Percentiles rank a stretch among this genome's conserved stretches.
phyloP scores from a whole-genome alignment of 208 protist species.

The Acanthamoeba polyphaga region DNA sequence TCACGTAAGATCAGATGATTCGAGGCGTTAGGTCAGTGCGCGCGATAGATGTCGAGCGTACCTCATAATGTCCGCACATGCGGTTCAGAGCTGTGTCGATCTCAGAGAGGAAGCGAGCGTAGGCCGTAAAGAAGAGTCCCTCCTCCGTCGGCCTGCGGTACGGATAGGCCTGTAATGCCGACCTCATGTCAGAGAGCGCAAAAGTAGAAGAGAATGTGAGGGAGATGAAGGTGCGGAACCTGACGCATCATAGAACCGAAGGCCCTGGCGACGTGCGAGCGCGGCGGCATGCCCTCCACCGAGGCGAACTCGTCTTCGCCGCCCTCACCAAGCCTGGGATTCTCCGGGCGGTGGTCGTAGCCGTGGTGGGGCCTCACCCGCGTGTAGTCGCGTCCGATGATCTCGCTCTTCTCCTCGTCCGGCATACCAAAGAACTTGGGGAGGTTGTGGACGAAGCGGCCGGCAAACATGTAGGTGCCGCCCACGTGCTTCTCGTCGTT shows the following conservation, averaged over 20 bases:
- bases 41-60: neutral
- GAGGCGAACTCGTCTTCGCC: slow-evolving; percentile 44
- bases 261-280: slow-evolving; percentile 6
- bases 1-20: neutral
- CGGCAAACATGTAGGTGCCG: slow-evolving; percentile 72
- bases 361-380: slow-evolving; percentile 25
- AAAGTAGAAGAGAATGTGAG: too few relatives aligned
- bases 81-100: slow-evolving; percentile 65
- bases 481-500: slow-evolving; percentile 55
- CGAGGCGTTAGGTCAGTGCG: too few relatives aligned
- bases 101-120: slow-evolving; percentile 55
- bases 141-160: slow-evolving; percentile 29
- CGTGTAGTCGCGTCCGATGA: slow-evolving; percentile 62
- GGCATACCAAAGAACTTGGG: slow-evolving; percentile 63
- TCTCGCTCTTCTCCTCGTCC: slow-evolving; percentile 46
- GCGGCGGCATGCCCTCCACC: neutral
- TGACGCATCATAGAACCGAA: slow-evolving; percentile 61
- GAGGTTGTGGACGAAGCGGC: slow-evolving; percentile 69
- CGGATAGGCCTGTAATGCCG: neutral
- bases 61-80: slow-evolving; percentile 54
- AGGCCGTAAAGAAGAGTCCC: slow-evolving; percentile 60
- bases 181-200: neutral
- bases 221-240: neutral
- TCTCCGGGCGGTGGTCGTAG: slow-evolving; percentile 51
- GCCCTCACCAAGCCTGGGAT: slow-evolving; percentile 19